phyloP scores from a whole-genome alignment of 2,329 filamentous ascomycete genomes.

The Verticillium tricorpus region DNA sequence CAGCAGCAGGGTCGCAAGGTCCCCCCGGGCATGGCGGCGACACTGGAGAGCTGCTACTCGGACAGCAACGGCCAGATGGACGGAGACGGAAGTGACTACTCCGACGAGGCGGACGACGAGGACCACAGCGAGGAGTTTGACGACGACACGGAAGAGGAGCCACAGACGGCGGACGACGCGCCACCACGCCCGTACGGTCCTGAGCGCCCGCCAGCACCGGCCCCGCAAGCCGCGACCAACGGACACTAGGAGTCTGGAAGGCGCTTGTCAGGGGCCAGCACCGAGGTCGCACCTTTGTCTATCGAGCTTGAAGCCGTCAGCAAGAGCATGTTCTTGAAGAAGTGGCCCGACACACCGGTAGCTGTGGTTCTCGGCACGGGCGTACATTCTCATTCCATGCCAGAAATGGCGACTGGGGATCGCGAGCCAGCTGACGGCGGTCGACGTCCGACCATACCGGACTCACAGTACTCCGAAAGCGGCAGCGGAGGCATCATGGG shows the following conservation, averaged over 20 bases:
- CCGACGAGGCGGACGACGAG: slow-evolving; percentile 57
- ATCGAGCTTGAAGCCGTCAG: background rate
- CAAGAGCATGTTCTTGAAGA: background rate
- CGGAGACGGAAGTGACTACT: slow-evolving; percentile 59
- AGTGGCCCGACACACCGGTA: background rate
- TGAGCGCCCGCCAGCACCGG: slow-evolving; percentile 39
- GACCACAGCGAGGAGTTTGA: slow-evolving; percentile 63
- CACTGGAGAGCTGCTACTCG: slow-evolving; percentile 56
- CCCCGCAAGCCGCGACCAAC: slow-evolving; percentile 32
- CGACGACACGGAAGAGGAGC: slow-evolving; percentile 52
- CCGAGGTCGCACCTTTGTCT: background rate
- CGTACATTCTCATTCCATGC: background rate
- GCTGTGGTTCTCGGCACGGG: background rate
- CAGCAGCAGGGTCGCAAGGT: slow-evolving; percentile 86
- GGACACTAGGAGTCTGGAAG: slow-evolving; percentile 32
- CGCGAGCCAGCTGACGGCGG: background rate
- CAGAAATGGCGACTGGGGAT: background rate
- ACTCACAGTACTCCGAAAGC: background rate
- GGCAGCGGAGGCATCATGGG: background rate
- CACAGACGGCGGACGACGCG: slow-evolving; percentile 27
- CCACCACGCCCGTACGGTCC: slow-evolving; percentile 41
- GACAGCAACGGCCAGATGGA: slow-evolving; percentile 43
- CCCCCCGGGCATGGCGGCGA: slow-evolving; percentile 57
- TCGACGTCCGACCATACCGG: background rate
- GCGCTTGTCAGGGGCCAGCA: slow-evolving; percentile 5